Evolutionary conservation across 768 basidiomycete species (phyloP).

Genomic region (Clitopilus passeckerianus): DNA sequence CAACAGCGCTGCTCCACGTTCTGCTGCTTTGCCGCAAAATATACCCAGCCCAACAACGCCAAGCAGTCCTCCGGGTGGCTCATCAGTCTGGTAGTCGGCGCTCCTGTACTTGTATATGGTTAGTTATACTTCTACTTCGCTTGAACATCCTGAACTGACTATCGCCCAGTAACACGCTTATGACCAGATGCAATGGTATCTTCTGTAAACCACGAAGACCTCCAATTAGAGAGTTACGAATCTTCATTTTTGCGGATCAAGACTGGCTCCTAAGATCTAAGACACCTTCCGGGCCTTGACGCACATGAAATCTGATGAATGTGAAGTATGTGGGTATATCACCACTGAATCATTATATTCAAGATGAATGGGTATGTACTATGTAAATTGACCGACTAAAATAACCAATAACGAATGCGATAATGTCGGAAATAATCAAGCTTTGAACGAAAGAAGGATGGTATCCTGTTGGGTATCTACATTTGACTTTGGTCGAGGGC

Average conservation of each 20-base stretch:
- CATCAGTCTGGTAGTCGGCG: conserved; percentile 1
- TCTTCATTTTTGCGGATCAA: too few species aligned
- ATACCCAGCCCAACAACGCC: conserved; percentile 33
- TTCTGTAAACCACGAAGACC: too few species aligned
- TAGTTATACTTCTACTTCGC: neutral
- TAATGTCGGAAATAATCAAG: neutral
- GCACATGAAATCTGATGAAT: too few species aligned
- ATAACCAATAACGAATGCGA: neutral
- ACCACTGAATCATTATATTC: neutral
- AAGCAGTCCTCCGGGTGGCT: conserved; percentile 13
- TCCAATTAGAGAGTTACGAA: too few species aligned
- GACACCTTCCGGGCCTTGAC: too few species aligned
- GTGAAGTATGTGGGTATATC: too few species aligned
- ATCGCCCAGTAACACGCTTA: too few species aligned
- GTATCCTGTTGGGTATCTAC: neutral
- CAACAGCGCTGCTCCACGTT: conserved; percentile 29
- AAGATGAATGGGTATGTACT: neutral
- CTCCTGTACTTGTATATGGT: neutral
- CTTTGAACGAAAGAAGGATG: neutral
- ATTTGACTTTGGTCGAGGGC: neutral
- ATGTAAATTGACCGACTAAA: neutral
- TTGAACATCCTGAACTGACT: neutral
- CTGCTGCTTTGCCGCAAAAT: conserved; percentile 44
- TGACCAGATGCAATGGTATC: neutral
- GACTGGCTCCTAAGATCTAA: too few species aligned